Base-by-base conservation (phyloP, 768 basidiomycete species). In the Mycena capillaripes region DNA sequence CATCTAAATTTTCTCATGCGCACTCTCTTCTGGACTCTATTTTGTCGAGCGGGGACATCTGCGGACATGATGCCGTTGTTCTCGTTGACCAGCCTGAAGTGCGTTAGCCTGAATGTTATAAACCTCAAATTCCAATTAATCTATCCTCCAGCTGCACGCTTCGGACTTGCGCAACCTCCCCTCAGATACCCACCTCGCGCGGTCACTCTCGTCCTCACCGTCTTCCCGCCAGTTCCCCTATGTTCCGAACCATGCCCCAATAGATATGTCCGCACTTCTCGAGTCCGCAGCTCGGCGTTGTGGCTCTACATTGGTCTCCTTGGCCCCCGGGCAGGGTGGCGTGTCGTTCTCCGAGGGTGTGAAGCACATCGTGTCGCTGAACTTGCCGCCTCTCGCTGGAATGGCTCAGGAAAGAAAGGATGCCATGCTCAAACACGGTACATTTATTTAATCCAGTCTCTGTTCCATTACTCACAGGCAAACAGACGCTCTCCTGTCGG, bases 41-140 rank as follows among this genome's bases (percentile, higher is more conserved):
- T 42, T 68, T 89, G 9, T 79, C 79, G 17, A 79, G 81, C 44
- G 84, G 84, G 2, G 85, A 86, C 65, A 64, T 93, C 6, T 95
- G 94, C 78, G 82, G 83, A 21, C 87, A 90, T 71, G 92, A 93
- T 76, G 90, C 90, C 34, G 79, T 96, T 16, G 83, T 95, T 10
- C 77, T 95, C 12, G 83, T 94, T 48, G 87, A 93, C 73, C 94
- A 95, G 61, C 89, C 91, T 12, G 92, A 93, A 27, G 94, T 95
- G 79, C 71, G 91, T 85, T 14, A 23, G 64, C 40, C 50, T 52
- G 2, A 69, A 29, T 36, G 27, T n/a, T 52, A 19, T 50, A 29
- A 61, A 36, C 44, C 4, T 30, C 42, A 44, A 46, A 17, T 44
- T 23, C 23, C 14, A 53, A 63, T 42, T 62, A 10, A 38, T 38